phyloP scores from a whole-genome alignment of 495 filamentous ascomycete genomes.

The Aspergillus conjunctus region DNA sequence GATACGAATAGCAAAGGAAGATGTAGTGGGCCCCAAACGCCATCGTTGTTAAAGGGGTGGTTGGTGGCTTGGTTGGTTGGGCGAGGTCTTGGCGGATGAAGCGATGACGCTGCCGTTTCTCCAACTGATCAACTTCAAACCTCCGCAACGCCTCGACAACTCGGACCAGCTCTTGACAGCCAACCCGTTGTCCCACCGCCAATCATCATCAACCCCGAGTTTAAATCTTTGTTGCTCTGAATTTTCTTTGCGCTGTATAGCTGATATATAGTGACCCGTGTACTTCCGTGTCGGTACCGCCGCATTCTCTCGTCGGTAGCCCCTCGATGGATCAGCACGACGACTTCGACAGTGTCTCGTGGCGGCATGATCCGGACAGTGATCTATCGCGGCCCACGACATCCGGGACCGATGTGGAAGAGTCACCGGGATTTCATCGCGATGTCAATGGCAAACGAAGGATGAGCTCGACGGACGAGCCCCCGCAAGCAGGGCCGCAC shows the following conservation, averaged over 20 bases:
- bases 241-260: background rate
- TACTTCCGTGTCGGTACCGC: background rate
- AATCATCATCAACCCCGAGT: constrained; percentile 3
- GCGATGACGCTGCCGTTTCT: constrained; percentile 27
- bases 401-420: constrained; percentile 46
- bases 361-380: constrained; percentile 56
- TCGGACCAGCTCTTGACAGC: constrained; percentile 5
- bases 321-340: constrained; percentile 54
- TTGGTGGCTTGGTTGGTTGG: background rate
- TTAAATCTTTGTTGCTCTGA: background rate
- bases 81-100: constrained; percentile 20
- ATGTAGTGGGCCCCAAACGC: background rate
- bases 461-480: constrained; percentile 48
- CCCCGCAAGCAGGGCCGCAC: constrained; percentile 55
- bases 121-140: constrained; percentile 21
- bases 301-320: constrained; percentile 16
- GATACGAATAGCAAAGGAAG: background rate
- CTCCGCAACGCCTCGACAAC: constrained; percentile 22
- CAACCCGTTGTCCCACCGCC: constrained; percentile 1
- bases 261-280: background rate
- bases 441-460: constrained; percentile 57
- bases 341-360: constrained; percentile 62
- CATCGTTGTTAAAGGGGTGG: background rate
- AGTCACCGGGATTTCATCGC: constrained; percentile 32
- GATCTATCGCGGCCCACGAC: constrained; percentile 53